These are phyloP conservation scores for Galerina sulciceps DNA, from an alignment of 768 basidiomycete species.

Conservation along the genomic window DNA sequence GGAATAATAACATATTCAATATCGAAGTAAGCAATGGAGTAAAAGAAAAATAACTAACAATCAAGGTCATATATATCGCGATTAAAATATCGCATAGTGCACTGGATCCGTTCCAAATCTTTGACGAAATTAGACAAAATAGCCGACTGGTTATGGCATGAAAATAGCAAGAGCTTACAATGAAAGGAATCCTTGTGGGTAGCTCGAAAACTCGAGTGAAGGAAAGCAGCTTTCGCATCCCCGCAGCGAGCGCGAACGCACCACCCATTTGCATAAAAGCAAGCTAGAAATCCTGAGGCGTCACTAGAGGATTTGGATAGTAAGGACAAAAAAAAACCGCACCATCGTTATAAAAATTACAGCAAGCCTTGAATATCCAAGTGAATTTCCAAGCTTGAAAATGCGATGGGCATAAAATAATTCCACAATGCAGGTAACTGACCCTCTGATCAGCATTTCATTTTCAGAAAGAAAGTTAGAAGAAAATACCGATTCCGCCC, in stretches of 20 bases:
- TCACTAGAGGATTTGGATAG: too few relatives aligned
- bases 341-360: neutral
- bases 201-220: neutral
- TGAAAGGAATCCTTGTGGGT: neutral
- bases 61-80: neutral
- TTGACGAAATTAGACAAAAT: too few relatives aligned
- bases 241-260: neutral
- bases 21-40: neutral
- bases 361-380: neutral
- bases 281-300: neutral
- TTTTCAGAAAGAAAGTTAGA: too few relatives aligned
- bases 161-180: neutral
- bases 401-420: neutral
- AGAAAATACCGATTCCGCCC: neutral
- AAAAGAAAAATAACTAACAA: neutral
- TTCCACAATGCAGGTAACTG: slow-evolving; percentile 1
- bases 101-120: too few relatives aligned
- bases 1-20: too few relatives aligned
- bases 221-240: neutral
- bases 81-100: neutral
- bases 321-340: neutral
- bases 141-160: too few relatives aligned
- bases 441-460: too few relatives aligned
- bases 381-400: neutral
- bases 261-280: neutral